Base-by-base conservation (phyloP, 768 basidiomycete species). In the Phanerodontia chrysosporium region DNA sequence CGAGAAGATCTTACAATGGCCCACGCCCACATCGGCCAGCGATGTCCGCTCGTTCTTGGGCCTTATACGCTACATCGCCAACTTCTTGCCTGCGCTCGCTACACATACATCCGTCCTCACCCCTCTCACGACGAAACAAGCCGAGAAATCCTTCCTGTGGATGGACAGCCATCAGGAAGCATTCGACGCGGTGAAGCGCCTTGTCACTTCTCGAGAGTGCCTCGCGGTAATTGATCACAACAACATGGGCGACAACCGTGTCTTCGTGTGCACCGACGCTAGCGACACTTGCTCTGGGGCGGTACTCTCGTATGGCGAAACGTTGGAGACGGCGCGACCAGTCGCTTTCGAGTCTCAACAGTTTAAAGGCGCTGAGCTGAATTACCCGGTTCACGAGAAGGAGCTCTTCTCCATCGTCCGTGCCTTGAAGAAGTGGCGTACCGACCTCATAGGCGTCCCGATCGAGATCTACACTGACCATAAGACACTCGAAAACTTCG, bases 321-420 rank as follows among this genome's bases (percentile, higher is more conserved):
- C 69, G 22, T 72, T 73, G 66, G 64, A 70, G 16, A 62, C 55
- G 0, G 70, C 74, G 5, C 67, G 70, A 13, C 70, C 77, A 0
- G 73, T 70, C 25, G 64, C 72, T 45, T 70, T 74, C 60, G 67
- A 71, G 10, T 80, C 66, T 0, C 61, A 27, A 51, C 62, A 56
- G 8, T 29, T 44, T 21, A 70, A 62, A 35, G 58, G 60, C 13
- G 74, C 76, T 0, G 68, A 70, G 45, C 69, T 18, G 5, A 74
- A 75, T 48, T 78, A 77, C 53, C 73, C 73, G 0, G 66, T 70
- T 0, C 76, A 77, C 54, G 68, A 78, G 53, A 71, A 74, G 58
- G 76, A 77, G 61, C 46, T 77, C 1, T 52, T 76, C 0, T 73
- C 74, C 0, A 72, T 80, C 16, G 65, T 78, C 0, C 45, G 67